A percentile compares a stretch with the other conserved stretches of the same genome.
Conservation (phyloP, 176 grass and related monocot genomes). For the Ensete glaucum region DNA sequence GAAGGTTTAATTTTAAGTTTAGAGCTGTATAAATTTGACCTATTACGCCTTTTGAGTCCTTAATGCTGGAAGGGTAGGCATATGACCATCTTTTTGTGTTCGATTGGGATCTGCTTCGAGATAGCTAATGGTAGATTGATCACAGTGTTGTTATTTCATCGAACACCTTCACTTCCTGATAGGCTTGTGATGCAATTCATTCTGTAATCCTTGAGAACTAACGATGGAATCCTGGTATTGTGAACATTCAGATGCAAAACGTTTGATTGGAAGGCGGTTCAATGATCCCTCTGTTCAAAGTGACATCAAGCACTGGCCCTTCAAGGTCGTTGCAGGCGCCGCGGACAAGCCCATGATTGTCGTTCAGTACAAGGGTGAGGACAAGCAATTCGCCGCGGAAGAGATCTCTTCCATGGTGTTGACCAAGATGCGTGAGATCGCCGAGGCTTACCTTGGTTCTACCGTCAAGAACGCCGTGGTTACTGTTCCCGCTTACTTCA, state of each 20-base stretch:
- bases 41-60: no score
- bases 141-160: no score
- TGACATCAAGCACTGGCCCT: slow-evolving; percentile 70
- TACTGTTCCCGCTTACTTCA: slow-evolving; percentile 90
- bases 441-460: slow-evolving; percentile 60
- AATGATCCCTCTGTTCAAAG: slow-evolving; percentile 66
- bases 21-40: no score
- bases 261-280: slow-evolving; percentile 71
- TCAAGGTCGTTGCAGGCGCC: slow-evolving; percentile 50
- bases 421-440: slow-evolving; percentile 82
- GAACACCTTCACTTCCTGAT: no score
- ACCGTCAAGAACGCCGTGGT: slow-evolving; percentile 85
- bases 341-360: slow-evolving; percentile 74
- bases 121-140: no score
- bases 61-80: no score
- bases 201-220: no score
- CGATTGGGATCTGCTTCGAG: no score
- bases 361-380: slow-evolving; percentile 54
- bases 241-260: slow-evolving; percentile 63
- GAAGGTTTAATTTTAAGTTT: no score
- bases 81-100: no score
- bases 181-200: no score
- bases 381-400: slow-evolving; percentile 64
- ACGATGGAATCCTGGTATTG: neutral
- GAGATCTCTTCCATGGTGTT: slow-evolving; percentile 89